These are phyloP conservation scores for Termitomyces sp. DNA, from an alignment of 768 basidiomycete species.

Conservation along the genomic window DNA sequence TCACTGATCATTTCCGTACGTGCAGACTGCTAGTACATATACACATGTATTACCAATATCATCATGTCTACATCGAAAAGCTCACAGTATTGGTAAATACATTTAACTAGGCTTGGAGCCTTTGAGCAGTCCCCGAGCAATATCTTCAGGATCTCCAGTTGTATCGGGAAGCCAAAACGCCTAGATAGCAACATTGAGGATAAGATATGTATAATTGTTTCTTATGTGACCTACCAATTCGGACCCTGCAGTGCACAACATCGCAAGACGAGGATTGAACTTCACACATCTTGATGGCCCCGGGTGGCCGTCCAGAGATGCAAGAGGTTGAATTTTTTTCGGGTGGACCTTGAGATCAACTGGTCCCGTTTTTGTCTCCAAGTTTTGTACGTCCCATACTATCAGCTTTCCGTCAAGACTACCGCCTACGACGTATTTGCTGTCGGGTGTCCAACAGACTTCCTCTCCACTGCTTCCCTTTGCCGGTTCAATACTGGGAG, in stretches of 20 bases:
- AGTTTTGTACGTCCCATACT: conserved; percentile 80
- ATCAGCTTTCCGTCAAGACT: conserved; percentile 80
- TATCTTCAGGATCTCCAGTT: conserved; percentile 63
- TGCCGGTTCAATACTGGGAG: conserved; percentile 58
- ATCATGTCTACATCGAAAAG: background rate
- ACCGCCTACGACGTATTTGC: conserved; percentile 85
- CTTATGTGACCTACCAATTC: conserved; percentile 60
- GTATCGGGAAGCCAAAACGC: conserved; percentile 55
- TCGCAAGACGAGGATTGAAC: conserved; percentile 87
- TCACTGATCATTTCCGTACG: background rate
- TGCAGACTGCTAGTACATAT: too few species aligned
- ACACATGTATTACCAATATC: background rate
- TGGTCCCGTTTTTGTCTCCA: conserved; percentile 48
- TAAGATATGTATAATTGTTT: background rate
- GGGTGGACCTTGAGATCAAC: conserved; percentile 55
- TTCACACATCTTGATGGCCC: conserved; percentile 82
- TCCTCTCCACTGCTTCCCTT: conserved; percentile 92
- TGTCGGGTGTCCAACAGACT: conserved; percentile 92
- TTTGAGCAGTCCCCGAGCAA: conserved; percentile 66
- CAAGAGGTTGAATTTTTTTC: conserved; percentile 36
- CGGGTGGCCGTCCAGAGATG: conserved; percentile 71
- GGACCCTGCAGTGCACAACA: conserved; percentile 82
- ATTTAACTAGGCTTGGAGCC: conserved; percentile 28
- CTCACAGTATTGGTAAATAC: background rate
- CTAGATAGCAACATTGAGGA: conserved; percentile 19